Evolutionary conservation across 2,329 filamentous ascomycete genomes (phyloP), one percentile per base, ranked within the genome.

Genomic region (Aureobasidium sp.): DNA sequence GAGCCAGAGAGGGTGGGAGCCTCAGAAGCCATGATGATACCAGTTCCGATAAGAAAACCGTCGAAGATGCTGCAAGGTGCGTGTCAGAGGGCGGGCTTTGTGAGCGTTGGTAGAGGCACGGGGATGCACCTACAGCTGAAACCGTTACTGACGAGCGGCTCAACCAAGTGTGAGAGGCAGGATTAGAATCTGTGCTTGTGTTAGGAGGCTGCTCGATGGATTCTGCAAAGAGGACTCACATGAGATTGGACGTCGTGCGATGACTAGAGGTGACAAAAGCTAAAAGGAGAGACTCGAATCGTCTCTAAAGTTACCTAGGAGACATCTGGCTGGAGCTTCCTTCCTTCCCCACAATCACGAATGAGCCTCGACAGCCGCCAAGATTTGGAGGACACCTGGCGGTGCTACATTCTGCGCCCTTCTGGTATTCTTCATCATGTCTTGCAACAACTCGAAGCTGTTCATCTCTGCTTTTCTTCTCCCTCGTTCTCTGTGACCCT

Each of bases 1-100:
- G 61, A 60, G 60, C 62, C 66, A 63, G 62, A 64, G 58, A 64
- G 62, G 27, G 65, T 64, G 57, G 57, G 45, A 42, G 57, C 57
- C 57, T 59, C 57, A 41, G 57, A 49, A 41, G 57, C 57, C 57
- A 59, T 59, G 57, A 50, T 59, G 27, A 36, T 49, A 59, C 57
- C 44, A 59, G 45, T 59, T 59, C 57, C 57, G 45, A 32, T 30
- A 36, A 59, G 57, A 41, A 59, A 59, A 59, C 57, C 57, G 55
- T 59, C 34, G 57, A 59, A 59, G 57, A 59, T 49, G 45, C 57
- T 59, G 29, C 32, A 10, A 49, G 29, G 2, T 13, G 36, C 3
- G 44, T 25, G 57, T 59, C 45, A 59, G 57, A 50, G 16, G 2
- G 34, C 27, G 37, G 34, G 3, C 42, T 42, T 3, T 13, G 14